phyloP scores from a whole-genome alignment of 805 yeast species.

The Metschnikowia cubensis region DNA sequence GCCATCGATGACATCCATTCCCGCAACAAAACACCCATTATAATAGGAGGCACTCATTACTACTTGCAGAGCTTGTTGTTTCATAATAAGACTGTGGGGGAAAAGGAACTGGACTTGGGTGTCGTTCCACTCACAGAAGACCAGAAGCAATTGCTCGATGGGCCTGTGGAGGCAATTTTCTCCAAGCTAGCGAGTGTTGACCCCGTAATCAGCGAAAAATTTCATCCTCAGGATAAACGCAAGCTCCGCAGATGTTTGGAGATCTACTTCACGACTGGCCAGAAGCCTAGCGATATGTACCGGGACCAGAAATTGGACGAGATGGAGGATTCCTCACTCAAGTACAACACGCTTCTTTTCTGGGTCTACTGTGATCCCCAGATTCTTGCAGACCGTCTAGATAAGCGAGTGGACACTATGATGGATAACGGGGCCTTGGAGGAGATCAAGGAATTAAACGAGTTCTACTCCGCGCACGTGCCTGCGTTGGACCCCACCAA shows the following conservation, averaged over 20 bases:
- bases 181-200: conserved; percentile 51
- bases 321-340: conserved; percentile 44
- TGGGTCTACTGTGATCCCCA: conserved; percentile 77
- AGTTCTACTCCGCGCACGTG: conserved; percentile 31
- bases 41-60: conserved; percentile 96
- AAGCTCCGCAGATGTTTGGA: conserved; percentile 79
- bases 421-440: conserved; percentile 59
- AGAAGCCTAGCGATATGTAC: conserved; percentile 68
- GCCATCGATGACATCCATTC: conserved; percentile 62
- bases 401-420: conserved; percentile 82
- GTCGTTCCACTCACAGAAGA: conserved; percentile 31
- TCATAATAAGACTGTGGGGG: conserved; percentile 58
- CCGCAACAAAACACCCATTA: conserved; percentile 72
- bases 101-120: conserved; percentile 19
- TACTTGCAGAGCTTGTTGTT: conserved; percentile 78
- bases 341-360: conserved; percentile 61
- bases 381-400: conserved; percentile 59
- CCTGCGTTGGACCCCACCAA: conserved; percentile 51
- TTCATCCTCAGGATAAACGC: conserved; percentile 87
- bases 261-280: conserved; percentile 64
- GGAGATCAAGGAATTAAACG: conserved; percentile 63
- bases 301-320: conserved; percentile 49
- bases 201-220: conserved; percentile 70
- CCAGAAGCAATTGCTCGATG: conserved; percentile 46
- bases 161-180: conserved; percentile 50